phyloP scores from a whole-genome alignment of 75 land plant genomes.

The Selaginella moellendorffii region DNA sequence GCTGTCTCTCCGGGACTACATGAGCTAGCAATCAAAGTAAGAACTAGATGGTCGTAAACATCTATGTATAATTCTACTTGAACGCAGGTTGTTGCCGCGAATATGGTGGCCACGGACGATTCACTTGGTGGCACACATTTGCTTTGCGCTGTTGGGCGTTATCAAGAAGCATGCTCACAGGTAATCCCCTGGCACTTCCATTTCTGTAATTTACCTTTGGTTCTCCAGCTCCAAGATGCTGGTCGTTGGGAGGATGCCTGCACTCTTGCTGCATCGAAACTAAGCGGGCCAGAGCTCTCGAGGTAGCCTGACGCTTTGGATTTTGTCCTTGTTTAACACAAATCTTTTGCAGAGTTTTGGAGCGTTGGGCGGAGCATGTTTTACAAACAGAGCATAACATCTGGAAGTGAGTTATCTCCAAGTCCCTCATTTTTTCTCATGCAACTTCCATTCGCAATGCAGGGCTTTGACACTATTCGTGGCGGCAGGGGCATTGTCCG shows the following conservation, averaged over 20 bases:
- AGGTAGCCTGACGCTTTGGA: slow-evolving; percentile 30
- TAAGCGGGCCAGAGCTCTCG: slow-evolving; percentile 82
- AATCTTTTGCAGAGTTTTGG: slow-evolving; percentile 62
- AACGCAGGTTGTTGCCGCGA: slow-evolving; percentile 90
- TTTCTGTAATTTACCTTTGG: background rate
- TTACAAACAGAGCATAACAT: slow-evolving; percentile 63
- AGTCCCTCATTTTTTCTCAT: background rate
- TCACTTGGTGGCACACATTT: slow-evolving; percentile 89
- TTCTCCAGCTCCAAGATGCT: slow-evolving; percentile 89
- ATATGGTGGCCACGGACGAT: slow-evolving; percentile 89
- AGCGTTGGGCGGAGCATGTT: slow-evolving; percentile 88
- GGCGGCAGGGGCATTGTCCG: slow-evolving; percentile 80
- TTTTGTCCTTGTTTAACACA: background rate
- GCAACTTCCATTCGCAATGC: slow-evolving; percentile 10
- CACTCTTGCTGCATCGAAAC: slow-evolving; percentile 90
- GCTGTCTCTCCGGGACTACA: slow-evolving; percentile 84
- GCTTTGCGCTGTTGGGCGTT: slow-evolving; percentile 96
- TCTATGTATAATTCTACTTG: background rate
- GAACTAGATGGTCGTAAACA: background rate
- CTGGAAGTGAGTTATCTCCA: slow-evolving; percentile 50
- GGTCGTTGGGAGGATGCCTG: slow-evolving; percentile 98
- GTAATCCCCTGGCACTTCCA: slow-evolving; percentile 19
- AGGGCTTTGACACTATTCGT: slow-evolving; percentile 85
- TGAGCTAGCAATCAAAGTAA: slow-evolving; percentile 95
- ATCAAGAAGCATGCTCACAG: slow-evolving; percentile 99